Evolutionary conservation across 768 basidiomycete genomes (phyloP).

Genomic region (Cystofilobasidium ferigula): DNA sequence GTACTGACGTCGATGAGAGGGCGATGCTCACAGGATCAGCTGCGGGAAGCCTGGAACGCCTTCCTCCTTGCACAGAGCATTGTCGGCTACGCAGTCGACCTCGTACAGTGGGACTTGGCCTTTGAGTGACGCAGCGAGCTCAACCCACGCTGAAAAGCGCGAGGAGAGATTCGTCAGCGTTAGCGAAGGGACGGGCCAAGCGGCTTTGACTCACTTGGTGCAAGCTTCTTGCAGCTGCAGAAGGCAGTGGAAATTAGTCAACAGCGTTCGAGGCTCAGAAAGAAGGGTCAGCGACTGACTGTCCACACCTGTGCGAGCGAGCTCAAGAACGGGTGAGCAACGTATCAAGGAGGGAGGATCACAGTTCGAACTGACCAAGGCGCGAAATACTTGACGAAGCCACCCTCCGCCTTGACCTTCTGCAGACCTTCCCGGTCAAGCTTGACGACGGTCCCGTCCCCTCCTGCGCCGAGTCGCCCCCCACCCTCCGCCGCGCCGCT

Average conservation of each 20-base stretch:
- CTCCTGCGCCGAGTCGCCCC: neutral
- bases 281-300: constrained; percentile 39
- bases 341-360: neutral
- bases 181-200: neutral
- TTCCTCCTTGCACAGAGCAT: constrained; percentile 54
- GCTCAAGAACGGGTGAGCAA: neutral
- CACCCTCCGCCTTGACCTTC: constrained; percentile 41
- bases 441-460: constrained; percentile 34
- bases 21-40: constrained; percentile 52
- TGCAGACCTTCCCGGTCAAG: constrained; percentile 37
- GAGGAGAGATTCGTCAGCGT: neutral
- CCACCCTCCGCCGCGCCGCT: neutral
- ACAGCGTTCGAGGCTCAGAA: neutral
- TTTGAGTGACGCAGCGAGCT: constrained; percentile 61
- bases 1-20: neutral
- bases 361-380: constrained; percentile 56
- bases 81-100: constrained; percentile 74
- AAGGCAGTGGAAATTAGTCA: neutral
- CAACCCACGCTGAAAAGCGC: constrained; percentile 50
- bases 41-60: constrained; percentile 74
- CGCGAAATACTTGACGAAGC: constrained; percentile 73
- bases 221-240: constrained; percentile 70
- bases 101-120: constrained; percentile 65
- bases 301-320: constrained; percentile 84
- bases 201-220: constrained; percentile 43